A percentile compares a stretch with the other conserved stretches of the same genome.
These are phyloP conservation scores for Naganishia randhawae DNA, from an alignment of 768 basidiomycete species.

Conservation along the genomic window DNA sequence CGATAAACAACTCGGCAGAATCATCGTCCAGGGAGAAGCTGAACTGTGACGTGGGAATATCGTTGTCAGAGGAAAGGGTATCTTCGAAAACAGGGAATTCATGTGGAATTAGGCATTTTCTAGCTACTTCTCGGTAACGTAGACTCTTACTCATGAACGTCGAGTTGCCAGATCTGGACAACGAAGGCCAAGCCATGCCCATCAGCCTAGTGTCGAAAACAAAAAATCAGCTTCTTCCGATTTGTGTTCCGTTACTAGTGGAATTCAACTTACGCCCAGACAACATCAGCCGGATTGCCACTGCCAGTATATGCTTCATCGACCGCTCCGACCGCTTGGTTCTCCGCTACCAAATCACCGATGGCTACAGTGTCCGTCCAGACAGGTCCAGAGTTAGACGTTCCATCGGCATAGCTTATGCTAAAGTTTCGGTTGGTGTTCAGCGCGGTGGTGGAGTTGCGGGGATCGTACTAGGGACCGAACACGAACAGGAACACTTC, in stretches of 20 bases:
- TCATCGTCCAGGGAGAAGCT: constrained; percentile 1
- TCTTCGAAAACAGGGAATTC: background rate
- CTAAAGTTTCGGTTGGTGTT: constrained; percentile 1
- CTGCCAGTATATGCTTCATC: background rate
- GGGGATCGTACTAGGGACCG: constrained; percentile 9
- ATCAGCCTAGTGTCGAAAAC: constrained; percentile 7
- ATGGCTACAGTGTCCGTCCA: constrained; percentile 16
- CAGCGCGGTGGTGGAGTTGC: constrained; percentile 9
- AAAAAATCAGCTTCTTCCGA: background rate
- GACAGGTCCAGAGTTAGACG: background rate
- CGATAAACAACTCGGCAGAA: constrained; percentile 6
- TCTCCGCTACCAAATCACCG: background rate
- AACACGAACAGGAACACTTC: background rate
- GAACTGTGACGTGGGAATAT: constrained; percentile 6
- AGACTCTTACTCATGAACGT: constrained; percentile 4
- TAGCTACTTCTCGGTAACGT: background rate
- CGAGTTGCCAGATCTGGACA: constrained; percentile 16
- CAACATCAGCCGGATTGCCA: background rate
- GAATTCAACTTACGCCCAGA: background rate
- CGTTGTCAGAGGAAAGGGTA: constrained; percentile 12
- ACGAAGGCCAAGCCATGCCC: constrained; percentile 28
- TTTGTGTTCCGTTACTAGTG: background rate
- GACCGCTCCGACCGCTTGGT: constrained; percentile 19
- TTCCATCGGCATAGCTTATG: constrained; percentile 20
- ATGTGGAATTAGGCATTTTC: background rate